A percentile compares a stretch with the other conserved stretches of the same genome.
These are phyloP conservation scores for Tricholoma sp. DNA, from an alignment of 768 basidiomycete species.

Conservation along the genomic window DNA sequence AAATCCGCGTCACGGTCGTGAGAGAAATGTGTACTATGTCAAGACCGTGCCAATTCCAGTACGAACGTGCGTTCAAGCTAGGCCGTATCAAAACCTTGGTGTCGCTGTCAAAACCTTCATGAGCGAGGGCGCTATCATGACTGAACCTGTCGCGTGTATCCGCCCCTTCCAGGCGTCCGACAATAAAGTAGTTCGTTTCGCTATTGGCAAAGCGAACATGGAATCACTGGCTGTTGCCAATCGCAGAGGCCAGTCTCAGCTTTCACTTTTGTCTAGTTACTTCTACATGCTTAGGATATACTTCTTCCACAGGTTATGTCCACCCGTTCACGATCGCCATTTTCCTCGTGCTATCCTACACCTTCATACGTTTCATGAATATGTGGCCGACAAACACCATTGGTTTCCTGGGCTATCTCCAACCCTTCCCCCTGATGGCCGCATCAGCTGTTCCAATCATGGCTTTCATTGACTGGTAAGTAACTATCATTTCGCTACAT, in stretches of 20 bases:
- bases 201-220: conserved; percentile 60
- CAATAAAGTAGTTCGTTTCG: conserved; percentile 56
- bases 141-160: conserved; percentile 41
- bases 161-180: conserved; percentile 49
- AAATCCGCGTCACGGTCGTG: background rate
- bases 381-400: conserved; percentile 60
- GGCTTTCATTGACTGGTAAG: conserved; percentile 67
- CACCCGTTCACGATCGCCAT: conserved; percentile 55
- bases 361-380: conserved; percentile 52
- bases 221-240: conserved; percentile 68
- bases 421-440: conserved; percentile 63
- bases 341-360: conserved; percentile 57
- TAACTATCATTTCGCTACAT: background rate
- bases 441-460: conserved; percentile 58
- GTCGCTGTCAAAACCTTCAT: background rate
- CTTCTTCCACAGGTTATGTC: conserved; percentile 35
- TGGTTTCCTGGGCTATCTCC: conserved; percentile 47
- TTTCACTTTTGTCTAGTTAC: background rate
- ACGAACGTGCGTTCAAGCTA: conserved; percentile 5
- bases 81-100: background rate
- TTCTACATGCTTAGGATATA: conserved; percentile 3
- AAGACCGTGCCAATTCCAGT: too few relatives aligned
- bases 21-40: background rate
- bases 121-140: conserved; percentile 27
- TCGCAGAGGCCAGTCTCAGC: conserved; percentile 38